Base-by-base conservation (phyloP, 2,329 filamentous ascomycete genomes). In the Cladorrhinum sp. region DNA sequence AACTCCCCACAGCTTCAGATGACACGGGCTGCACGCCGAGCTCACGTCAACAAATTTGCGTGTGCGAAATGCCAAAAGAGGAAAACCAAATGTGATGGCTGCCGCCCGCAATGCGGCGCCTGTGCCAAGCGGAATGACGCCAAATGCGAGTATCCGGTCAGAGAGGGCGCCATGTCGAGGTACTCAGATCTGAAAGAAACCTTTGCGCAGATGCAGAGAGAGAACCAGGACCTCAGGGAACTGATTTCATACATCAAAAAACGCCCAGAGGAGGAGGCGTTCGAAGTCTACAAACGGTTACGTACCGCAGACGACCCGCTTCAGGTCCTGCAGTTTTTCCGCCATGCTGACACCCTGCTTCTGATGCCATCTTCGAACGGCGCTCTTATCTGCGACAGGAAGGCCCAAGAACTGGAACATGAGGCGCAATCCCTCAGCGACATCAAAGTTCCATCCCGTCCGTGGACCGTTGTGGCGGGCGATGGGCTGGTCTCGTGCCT, bases 401-500 rank as follows among this genome's bases (percentile, higher is more conserved):
- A 57, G 22, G 41, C 62, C 25, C 36, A 50, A 7, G 61, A 60
- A 12, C 53, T 70, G 24, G 63, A 68, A 29, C 54, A 59, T 24
- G 57, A 63, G 10, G 62, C 66, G 2, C 51, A 66, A 20, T 59
- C 62, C 27, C 54, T 22, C 22, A 70, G 67, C 58, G 38, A 57
- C 1, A 63, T 72, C 48, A 65, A 64, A 12, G 69, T 73, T 0
- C 66, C 67, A 13, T 67, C 71, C 16, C 66, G 63, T 13, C 71
- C 71, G 6, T 73, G 72, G 71, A 73, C 72, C 1, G 56, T 55
- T 2, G 62, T 73, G 13, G 71, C 66, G 13, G 66, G 68, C 3
- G 71, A 73, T 29, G 71, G 71, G 0, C 25, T 73, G 13, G 71
- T 73, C 0, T 74, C 72, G 5, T 65, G 69, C 57, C 64, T 74